Conservation (phyloP, 441 rosid species). For the Pelargonium fulgidum region DNA sequence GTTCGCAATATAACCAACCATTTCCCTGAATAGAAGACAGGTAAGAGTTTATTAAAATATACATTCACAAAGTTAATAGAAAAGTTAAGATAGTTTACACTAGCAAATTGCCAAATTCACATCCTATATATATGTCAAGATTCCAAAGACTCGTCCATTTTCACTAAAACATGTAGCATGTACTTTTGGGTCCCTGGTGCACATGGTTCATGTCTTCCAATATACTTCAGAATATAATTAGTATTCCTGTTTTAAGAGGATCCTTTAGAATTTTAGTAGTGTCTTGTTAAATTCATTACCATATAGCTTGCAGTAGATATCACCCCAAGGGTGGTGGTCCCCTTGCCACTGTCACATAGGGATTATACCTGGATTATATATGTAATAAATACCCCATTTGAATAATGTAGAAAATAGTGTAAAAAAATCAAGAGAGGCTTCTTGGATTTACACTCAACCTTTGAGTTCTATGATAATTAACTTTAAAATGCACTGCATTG, state of each 20-base stretch:
- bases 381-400: not conserved
- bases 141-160: not conserved
- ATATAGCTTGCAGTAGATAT: not conserved
- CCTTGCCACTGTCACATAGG: too few species aligned
- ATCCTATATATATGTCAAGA: not conserved
- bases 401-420: not conserved
- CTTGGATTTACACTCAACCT: not conserved
- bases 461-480: not conserved
- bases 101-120: not conserved
- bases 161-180: not conserved
- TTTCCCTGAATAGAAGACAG: constrained; percentile 57
- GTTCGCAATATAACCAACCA: constrained; percentile 92
- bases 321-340: not conserved
- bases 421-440: not conserved
- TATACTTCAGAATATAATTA: not conserved
- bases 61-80: not conserved
- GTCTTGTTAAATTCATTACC: not conserved
- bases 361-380: too few species aligned
- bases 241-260: not conserved
- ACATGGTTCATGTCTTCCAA: not conserved
- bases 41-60: constrained; percentile 3
- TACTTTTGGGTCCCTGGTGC: not conserved
- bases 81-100: not conserved
- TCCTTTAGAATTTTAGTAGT: not conserved
- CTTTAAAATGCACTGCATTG: not conserved